Conservation (phyloP, 352 stramenopile genomes). For the Pythium periplocum region DNA sequence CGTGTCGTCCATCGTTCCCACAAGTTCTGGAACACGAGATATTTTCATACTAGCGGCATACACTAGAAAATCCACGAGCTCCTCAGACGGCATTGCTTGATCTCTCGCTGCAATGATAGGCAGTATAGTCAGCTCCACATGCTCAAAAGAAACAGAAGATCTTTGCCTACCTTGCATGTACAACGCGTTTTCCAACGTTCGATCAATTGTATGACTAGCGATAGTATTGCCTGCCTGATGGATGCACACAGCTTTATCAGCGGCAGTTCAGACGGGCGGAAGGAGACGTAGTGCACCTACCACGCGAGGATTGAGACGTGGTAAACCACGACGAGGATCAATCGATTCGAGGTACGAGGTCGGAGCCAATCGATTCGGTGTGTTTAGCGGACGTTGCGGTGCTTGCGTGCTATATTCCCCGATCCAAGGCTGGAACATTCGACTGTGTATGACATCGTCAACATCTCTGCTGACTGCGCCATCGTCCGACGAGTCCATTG, state of each 20-base stretch:
- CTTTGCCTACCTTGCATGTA: background rate
- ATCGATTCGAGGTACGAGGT: slow-evolving; percentile 46
- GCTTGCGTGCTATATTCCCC: no score
- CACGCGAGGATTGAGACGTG: no score
- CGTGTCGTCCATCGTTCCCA: slow-evolving; percentile 77
- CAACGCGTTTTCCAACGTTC: background rate
- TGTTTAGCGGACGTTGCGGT: no score
- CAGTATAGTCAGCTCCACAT: no score
- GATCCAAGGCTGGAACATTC: background rate
- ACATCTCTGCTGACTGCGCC: background rate
- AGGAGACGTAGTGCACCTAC: no score
- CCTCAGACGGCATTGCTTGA: slow-evolving; percentile 15
- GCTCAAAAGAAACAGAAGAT: no score
- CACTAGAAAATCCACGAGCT: slow-evolving; percentile 69
- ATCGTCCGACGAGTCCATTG: background rate
- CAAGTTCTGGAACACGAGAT: slow-evolving; percentile 49
- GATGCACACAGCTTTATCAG: no score
- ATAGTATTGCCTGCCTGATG: background rate
- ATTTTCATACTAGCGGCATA: slow-evolving; percentile 62
- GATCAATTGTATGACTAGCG: background rate
- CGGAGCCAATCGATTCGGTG: background rate
- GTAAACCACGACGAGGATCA: slow-evolving; percentile 12
- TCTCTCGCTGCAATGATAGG: no score
- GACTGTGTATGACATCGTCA: background rate
- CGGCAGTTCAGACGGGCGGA: no score